Conservation (phyloP, 805 yeast genomes). For the Wickerhamomyces hampshirensis region DNA sequence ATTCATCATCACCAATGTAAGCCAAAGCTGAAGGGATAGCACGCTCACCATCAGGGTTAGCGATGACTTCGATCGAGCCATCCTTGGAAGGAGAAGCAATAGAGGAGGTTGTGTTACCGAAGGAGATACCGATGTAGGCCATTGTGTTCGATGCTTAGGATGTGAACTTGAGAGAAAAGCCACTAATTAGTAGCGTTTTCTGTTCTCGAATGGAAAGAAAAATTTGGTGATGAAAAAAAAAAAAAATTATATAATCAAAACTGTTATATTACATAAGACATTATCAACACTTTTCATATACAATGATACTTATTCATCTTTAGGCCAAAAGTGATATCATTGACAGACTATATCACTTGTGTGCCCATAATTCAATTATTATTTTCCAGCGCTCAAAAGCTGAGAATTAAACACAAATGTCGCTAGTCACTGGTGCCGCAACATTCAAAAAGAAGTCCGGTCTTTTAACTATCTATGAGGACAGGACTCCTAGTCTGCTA, state of each 20-base stretch:
- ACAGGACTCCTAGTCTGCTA: slow-evolving; percentile 48
- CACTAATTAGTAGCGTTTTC: too few relatives aligned
- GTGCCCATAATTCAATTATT: too few relatives aligned
- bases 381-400: neutral
- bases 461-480: slow-evolving; percentile 51
- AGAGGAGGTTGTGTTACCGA: slow-evolving; percentile 94
- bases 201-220: neutral
- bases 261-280: too few relatives aligned
- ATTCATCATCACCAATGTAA: slow-evolving; percentile 91
- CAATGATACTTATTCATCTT: too few relatives aligned
- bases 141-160: slow-evolving; percentile 19
- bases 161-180: too few relatives aligned
- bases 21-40: slow-evolving; percentile 89
- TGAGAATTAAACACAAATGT: slow-evolving; percentile 21
- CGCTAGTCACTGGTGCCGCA: slow-evolving; percentile 48
- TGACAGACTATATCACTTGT: too few relatives aligned
- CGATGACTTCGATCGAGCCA: slow-evolving; percentile 94
- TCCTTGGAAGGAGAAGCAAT: slow-evolving; percentile 83
- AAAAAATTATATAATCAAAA: too few relatives aligned
- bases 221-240: too few relatives aligned
- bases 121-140: slow-evolving; percentile 84
- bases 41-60: slow-evolving; percentile 99
- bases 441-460: slow-evolving; percentile 52
- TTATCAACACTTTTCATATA: too few relatives aligned
- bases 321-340: too few relatives aligned